Evolutionary conservation across 208 protist species (phyloP).

Genomic region (Porcisia hertigi): DNA sequence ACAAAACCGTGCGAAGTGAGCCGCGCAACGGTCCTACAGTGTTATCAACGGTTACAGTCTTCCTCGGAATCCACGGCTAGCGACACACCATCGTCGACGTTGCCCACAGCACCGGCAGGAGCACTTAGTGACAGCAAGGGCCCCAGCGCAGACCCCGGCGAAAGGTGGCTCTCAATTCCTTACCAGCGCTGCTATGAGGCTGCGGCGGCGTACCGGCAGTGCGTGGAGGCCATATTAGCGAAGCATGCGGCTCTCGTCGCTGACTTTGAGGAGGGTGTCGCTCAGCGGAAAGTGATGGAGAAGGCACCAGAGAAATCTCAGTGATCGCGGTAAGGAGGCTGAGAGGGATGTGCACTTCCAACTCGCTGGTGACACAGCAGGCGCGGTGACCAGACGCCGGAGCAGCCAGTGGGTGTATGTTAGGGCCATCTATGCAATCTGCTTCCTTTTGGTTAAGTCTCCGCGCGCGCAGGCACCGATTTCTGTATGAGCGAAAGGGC

Average conservation of each 20-base stretch:
- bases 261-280: conserved; percentile 44
- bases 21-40: conserved; percentile 51
- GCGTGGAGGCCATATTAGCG: conserved; percentile 53
- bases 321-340: conserved; percentile 1
- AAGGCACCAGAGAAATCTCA: conserved; percentile 8
- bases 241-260: conserved; percentile 48
- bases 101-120: background rate
- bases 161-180: conserved; percentile 17
- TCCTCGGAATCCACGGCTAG: conserved; percentile 1
- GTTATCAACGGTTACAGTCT: conserved; percentile 54
- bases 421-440: background rate
- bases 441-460: background rate
- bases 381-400: background rate
- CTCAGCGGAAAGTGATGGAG: conserved; percentile 30
- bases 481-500: background rate
- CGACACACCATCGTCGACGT: background rate
- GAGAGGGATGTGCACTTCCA: background rate
- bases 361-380: background rate
- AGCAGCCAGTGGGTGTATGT: background rate
- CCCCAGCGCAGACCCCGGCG: background rate
- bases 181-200: conserved; percentile 63
- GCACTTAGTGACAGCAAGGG: background rate
- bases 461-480: background rate
- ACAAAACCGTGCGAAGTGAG: conserved; percentile 63
- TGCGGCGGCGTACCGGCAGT: conserved; percentile 53